Base-by-base conservation (phyloP, 352 stramenopile genomes). In the Phytophthora palmivora region DNA sequence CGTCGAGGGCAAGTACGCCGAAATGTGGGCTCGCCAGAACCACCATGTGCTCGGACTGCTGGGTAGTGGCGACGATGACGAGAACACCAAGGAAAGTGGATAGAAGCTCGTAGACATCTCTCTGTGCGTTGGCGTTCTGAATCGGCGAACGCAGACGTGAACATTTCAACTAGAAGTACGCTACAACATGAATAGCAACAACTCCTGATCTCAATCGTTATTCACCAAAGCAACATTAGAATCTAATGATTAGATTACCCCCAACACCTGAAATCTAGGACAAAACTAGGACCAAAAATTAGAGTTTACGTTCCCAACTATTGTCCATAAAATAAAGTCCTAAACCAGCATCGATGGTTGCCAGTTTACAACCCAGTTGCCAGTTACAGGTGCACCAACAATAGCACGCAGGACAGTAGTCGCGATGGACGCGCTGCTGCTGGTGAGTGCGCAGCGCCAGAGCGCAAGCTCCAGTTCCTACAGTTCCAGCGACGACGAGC, bases 11-110 rank as follows among this genome's bases (percentile, higher is more conserved):
- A 89, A 90, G 67, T 96, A 96, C 66, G 74, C 84, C 24, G 78
- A 89, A 45, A 88, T 95, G 74, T 90, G 84, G 78, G 58, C 68
- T 28, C 71, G 73, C 30, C 82, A 91, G 79, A 84, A 89, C 58
- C 67, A 86, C 54, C 60, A 75, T 55, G 53, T 76, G 37, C 58
- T 76, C 32, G 56, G 47, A 3, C 48, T 72, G 32, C n/a, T 60
- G 8, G 37, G 24, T 43, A 50, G 19, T 8, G 28, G 28, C 12
- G 16, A 14, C 12, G 28, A 58, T 2, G 30, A 32, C 15, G 28
- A 33, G n/a, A 36, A 33, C 19, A 47, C 19, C 7, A 33, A 41
- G 44, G 16, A 55, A 36, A 50, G 39, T 34, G 41, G 37, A 53
- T 70, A 57, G 53, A 54, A 45, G 30, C 34, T 12, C 30, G 34